Evolutionary conservation across 78 protist genomes (phyloP).

Genomic region (slime mould (Dictyostelium discoideum)): DNA sequence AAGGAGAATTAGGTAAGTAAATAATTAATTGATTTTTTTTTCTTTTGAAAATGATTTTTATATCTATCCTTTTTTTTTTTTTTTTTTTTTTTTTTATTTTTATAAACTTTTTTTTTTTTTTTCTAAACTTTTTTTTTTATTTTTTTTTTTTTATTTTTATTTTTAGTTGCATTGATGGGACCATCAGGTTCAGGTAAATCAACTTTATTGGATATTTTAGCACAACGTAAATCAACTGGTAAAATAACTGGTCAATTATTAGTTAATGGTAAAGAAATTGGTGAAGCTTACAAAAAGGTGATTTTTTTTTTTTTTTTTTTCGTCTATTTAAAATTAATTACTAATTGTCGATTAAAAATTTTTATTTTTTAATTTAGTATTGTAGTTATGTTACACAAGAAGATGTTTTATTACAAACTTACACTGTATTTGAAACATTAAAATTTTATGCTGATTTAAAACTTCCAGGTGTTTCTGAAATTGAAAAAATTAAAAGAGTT

Average conservation of each 20-base stretch:
- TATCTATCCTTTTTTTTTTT: no score
- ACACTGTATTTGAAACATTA: conserved; percentile 54
- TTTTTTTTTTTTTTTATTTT: no score
- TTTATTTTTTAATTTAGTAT: background rate
- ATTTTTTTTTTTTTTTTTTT: background rate
- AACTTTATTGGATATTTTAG: conserved; percentile 80
- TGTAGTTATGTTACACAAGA: conserved; percentile 58
- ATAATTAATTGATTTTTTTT: no score
- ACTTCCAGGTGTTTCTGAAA: background rate
- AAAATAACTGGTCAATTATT: conserved; percentile 25
- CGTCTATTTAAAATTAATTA: no score
- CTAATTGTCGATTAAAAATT: background rate
- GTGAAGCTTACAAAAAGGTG: conserved; percentile 20
- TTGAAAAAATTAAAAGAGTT: conserved; percentile 30
- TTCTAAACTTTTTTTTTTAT: no score
- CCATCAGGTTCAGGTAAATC: conserved; percentile 88
- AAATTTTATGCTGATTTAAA: conserved; percentile 67
- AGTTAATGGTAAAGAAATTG: conserved; percentile 41
- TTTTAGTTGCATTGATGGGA: conserved; percentile 73
- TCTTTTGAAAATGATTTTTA: no score
- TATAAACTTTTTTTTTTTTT: no score
- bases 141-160: no score
- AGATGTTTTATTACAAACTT: conserved; percentile 41
- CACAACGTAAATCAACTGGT: conserved; percentile 63
- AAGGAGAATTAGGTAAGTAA: background rate